Base-by-base conservation (phyloP, 163 green algal species). In the Coccomyxa subellipsoidea region DNA sequence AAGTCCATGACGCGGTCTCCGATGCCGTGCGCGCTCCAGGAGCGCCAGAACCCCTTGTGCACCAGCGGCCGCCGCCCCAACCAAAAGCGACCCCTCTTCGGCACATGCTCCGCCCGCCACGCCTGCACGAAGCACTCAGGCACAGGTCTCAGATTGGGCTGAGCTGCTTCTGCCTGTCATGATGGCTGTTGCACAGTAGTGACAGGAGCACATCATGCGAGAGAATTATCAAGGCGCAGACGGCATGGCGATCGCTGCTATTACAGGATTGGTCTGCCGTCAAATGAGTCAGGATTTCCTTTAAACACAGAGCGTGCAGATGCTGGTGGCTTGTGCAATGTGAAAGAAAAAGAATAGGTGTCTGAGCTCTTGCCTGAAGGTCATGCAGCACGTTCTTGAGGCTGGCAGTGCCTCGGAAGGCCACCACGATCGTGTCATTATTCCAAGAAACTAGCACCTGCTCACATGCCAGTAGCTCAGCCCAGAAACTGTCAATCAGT, bases 41-140 rank as follows among this genome's bases (percentile, higher is more conserved):
- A 39, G 3, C 31, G 71, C 71, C 36, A 47, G 71, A 78, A 78
- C 21, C 71, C 71, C 71, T 78, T 71, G 66, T 87, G 84, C 69
- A 79, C 80, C 75, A 82, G 40, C 31, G 71, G 71, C 29, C 36
- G 71, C 27, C 7, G 40, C 54, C 76, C 54, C 40, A 79, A 53
- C 75, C 38, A 54, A 18, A 54, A 80, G 75, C 1, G 38, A 23
- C 83, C 79, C 21, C 83, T 76, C 32, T 54, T 29, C 0, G 83
- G 83, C 0, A 80, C 72, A 53, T 87, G 83, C 21, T 31, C 32
- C 23, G 80, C 29, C 9, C 76, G 82, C 82, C 82, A 86, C 0
- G 79, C 73, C 71, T 86, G 77, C 66, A 4, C 4, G 23, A 32
- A 23, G 15, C 21, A 38, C 9, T 35, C 9, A 31, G 9, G 27